phyloP scores from a whole-genome alignment of 2,329 filamentous ascomycete species.

The Colletotrichum gloeosporioides region DNA sequence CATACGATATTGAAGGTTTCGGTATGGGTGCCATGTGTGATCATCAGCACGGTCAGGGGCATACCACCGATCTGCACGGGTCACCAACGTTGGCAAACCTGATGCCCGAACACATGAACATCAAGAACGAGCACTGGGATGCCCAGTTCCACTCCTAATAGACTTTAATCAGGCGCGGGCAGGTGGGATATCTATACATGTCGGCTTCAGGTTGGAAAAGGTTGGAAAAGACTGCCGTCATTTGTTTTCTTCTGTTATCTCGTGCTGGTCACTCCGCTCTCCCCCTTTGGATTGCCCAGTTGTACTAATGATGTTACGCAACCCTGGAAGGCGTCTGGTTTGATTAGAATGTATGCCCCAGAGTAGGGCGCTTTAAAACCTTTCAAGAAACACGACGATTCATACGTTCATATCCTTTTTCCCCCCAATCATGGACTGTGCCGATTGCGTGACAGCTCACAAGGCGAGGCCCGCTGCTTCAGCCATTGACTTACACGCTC shows the following conservation, averaged over 20 bases:
- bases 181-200: background rate
- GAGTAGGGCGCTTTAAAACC: background rate
- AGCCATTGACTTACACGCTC: background rate
- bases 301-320: conserved; percentile 21
- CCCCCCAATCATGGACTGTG: background rate
- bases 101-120: conserved; percentile 30
- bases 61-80: conserved; percentile 28
- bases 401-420: background rate
- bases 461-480: background rate
- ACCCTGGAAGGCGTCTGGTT: conserved; percentile 9
- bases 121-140: conserved; percentile 42
- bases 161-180: background rate
- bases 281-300: background rate
- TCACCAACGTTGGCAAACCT: conserved; percentile 28
- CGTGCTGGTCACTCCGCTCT: conserved; percentile 19
- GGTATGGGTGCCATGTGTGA: conserved; percentile 36
- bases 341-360: conserved; percentile 13
- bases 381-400: background rate
- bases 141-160: conserved; percentile 15
- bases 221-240: background rate
- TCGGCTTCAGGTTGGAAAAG: background rate
- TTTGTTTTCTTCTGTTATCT: background rate
- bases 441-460: background rate
- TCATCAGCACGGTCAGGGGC: conserved; percentile 33
- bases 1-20: conserved; percentile 41